phyloP scores from a whole-genome alignment of 257 asterid species.

The Petunia axillaris region DNA sequence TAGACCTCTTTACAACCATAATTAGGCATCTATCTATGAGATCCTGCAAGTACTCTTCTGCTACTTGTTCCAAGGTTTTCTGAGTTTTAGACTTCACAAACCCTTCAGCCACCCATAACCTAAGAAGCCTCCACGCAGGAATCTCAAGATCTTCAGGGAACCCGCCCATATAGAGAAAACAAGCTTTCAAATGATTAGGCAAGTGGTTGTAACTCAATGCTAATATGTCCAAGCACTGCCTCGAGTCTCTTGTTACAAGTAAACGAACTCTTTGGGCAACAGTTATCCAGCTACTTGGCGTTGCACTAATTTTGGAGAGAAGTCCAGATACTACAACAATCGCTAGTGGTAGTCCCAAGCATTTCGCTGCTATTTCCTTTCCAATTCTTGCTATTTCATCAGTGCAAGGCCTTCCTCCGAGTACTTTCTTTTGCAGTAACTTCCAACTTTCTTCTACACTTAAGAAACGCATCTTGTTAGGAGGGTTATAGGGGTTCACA shows the following conservation, averaged over 20 bases:
- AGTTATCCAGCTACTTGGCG: conserved; percentile 27
- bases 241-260: conserved; percentile 24
- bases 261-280: conserved; percentile 30
- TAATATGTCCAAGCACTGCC: conserved; percentile 27
- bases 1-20: conserved; percentile 24
- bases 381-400: conserved; percentile 31
- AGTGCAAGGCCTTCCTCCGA: conserved; percentile 26
- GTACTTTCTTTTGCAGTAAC: conserved; percentile 31
- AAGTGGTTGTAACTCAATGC: conserved; percentile 39
- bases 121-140: conserved; percentile 31
- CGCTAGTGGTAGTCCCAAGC: conserved; percentile 42
- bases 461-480: conserved; percentile 37
- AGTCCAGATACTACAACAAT: conserved; percentile 39
- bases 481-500: conserved; percentile 20
- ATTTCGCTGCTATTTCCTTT: conserved; percentile 32
- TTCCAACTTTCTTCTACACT: conserved; percentile 39
- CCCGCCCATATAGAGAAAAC: conserved; percentile 38
- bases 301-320: conserved; percentile 28
- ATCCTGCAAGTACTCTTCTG: conserved; percentile 35
- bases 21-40: conserved; percentile 34
- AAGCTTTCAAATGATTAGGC: conserved; percentile 35
- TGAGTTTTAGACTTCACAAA: conserved; percentile 21
- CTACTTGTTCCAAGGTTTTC: conserved; percentile 33
- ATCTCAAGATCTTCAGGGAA: conserved; percentile 34
- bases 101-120: conserved; percentile 41